Conservation (phyloP, 148 eudicot species). For the Nepenthes mirabilis region DNA sequence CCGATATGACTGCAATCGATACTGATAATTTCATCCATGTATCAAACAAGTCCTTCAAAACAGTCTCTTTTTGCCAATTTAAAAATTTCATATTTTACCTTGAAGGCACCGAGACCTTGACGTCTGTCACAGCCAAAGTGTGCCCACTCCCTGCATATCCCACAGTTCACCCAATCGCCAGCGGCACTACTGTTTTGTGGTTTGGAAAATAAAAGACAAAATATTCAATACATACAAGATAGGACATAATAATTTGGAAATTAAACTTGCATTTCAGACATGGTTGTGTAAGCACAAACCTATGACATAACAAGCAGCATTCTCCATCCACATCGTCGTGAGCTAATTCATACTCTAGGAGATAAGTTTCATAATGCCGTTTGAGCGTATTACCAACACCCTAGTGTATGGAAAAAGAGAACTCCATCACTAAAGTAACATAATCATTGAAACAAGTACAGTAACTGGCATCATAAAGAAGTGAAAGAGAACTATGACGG, state of each 20-base stretch:
- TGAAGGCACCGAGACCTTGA: slow-evolving; percentile 93
- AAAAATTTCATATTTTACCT: slow-evolving; percentile 27
- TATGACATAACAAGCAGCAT: slow-evolving; percentile 92
- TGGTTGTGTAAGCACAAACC: slow-evolving; percentile 22
- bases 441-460: not conserved
- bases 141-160: slow-evolving; percentile 96
- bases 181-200: slow-evolving; percentile 77
- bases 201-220: not conserved
- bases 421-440: not conserved
- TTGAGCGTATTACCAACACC: slow-evolving; percentile 97
- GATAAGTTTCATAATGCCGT: slow-evolving; percentile 92
- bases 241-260: not conserved
- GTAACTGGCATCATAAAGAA: too few relatives aligned
- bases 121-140: slow-evolving; percentile 97
- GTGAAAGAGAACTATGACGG: too few relatives aligned
- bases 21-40: too few relatives aligned
- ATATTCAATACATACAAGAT: not conserved
- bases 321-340: slow-evolving; percentile 98
- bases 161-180: slow-evolving; percentile 98
- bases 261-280: not conserved
- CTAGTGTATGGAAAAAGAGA: slow-evolving; percentile 11
- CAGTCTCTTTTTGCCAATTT: too few relatives aligned
- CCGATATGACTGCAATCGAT: too few relatives aligned
- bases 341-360: slow-evolving; percentile 90
- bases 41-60: too few relatives aligned